These are phyloP conservation scores for Coniochaeta prunicola DNA, from an alignment of 2,329 filamentous ascomycete species.

Conservation along the genomic window DNA sequence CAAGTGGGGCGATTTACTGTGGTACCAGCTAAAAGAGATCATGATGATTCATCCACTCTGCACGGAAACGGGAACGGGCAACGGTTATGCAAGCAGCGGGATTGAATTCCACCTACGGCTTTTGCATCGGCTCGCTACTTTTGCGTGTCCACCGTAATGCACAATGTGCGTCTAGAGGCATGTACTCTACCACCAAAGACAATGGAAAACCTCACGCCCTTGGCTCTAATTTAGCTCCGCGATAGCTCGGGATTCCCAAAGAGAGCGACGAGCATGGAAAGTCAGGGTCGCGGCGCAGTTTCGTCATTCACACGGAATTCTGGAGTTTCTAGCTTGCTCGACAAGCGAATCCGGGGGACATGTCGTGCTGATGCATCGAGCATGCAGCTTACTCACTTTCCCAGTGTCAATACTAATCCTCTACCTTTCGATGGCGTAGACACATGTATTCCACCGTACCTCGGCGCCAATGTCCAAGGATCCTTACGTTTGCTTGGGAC, in stretches of 20 bases:
- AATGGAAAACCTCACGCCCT: no score
- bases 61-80: background rate
- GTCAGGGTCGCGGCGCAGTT: background rate
- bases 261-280: background rate
- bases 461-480: background rate
- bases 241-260: background rate
- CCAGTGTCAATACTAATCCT: background rate
- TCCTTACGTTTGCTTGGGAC: background rate
- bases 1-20: background rate
- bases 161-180: background rate
- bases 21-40: background rate
- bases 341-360: background rate
- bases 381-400: background rate
- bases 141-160: background rate
- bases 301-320: background rate
- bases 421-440: background rate
- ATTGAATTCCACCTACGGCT: background rate
- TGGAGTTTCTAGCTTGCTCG: no score
- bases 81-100: background rate
- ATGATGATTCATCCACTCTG: background rate
- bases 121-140: background rate
- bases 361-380: background rate
- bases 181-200: background rate
- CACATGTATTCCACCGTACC: background rate
- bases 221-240: background rate